phyloP scores from a whole-genome alignment of 352 stramenopile species.

The Phytophthora sp. region DNA sequence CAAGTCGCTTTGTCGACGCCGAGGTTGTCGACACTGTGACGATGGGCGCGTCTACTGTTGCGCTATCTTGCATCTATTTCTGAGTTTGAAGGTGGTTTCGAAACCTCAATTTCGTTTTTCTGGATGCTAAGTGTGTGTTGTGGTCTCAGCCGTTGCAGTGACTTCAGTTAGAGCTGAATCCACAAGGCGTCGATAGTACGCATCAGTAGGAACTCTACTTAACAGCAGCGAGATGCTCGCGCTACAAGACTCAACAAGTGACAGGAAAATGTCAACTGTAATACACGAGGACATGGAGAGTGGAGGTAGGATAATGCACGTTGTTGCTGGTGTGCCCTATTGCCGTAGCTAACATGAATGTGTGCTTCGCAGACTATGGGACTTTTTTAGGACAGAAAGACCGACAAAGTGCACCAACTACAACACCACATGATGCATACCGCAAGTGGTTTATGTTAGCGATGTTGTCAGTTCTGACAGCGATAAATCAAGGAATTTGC shows the following conservation, averaged over 20 bases:
- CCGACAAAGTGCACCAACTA: background rate
- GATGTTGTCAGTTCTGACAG: conserved; percentile 69
- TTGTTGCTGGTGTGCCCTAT: no score
- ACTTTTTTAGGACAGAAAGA: conserved; percentile 30
- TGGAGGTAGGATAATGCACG: conserved; percentile 26
- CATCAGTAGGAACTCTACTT: conserved; percentile 1
- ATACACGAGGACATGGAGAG: conserved; percentile 35
- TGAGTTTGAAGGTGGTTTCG: conserved; percentile 9
- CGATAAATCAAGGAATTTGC: conserved; percentile 77
- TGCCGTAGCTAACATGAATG: background rate
- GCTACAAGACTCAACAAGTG: conserved; percentile 1
- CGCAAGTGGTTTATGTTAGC: conserved; percentile 58
- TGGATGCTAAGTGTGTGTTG: no score
- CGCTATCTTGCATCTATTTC: background rate
- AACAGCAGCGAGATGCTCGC: conserved; percentile 17
- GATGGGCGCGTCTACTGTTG: background rate
- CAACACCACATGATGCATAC: conserved; percentile 1
- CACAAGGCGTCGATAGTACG: background rate
- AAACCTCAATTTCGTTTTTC: conserved; percentile 17
- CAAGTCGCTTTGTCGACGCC: no score
- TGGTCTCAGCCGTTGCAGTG: background rate
- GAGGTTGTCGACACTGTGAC: background rate
- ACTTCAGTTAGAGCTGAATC: background rate
- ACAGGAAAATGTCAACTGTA: conserved; percentile 18
- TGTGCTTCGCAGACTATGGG: conserved; percentile 27